Evolutionary conservation across 768 basidiomycete species (phyloP).

Genomic region (Rhodotorula diobovata): DNA sequence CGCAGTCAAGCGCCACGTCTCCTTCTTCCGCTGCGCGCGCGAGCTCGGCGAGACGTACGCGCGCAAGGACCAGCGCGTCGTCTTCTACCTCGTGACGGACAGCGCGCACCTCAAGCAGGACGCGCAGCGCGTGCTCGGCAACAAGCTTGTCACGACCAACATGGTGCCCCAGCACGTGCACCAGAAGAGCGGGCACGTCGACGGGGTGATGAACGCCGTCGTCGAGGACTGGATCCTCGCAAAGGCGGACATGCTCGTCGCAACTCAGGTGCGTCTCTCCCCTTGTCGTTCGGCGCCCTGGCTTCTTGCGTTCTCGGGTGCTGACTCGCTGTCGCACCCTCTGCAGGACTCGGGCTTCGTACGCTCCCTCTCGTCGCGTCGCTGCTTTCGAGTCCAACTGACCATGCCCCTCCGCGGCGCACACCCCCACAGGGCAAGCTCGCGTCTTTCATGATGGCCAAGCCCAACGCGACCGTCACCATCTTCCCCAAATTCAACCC

Average conservation of each 20-base stretch:
- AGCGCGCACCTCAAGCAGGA: constrained; percentile 23
- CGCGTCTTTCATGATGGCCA: constrained; percentile 29
- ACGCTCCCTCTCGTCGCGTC: neutral
- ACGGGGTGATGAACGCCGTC: constrained; percentile 30
- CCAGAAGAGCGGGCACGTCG: constrained; percentile 34
- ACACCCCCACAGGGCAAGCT: constrained; percentile 26
- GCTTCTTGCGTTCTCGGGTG: rapidly evolving
- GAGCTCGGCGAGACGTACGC: constrained; percentile 35
- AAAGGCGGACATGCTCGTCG: constrained; percentile 32
- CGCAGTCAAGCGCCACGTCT: constrained; percentile 27
- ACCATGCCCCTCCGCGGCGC: neutral
- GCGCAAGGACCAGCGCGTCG: constrained; percentile 7
- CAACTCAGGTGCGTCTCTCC: constrained; percentile 21
- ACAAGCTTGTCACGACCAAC: constrained; percentile 26
- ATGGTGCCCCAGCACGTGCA: constrained; percentile 32
- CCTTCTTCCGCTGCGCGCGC: constrained; percentile 36
- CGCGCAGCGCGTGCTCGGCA: constrained; percentile 17
- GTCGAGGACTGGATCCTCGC: constrained; percentile 35
- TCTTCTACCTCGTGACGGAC: constrained; percentile 36
- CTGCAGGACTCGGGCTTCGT: constrained; percentile 29
- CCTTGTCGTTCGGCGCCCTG: neutral
- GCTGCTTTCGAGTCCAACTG: too few species aligned
- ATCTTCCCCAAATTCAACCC: constrained; percentile 35
- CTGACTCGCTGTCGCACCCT: neutral
- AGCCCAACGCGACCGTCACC: constrained; percentile 25